Evolutionary conservation across 306 rosid genomes (phyloP).

Genomic region (Glycine tomentella): DNA sequence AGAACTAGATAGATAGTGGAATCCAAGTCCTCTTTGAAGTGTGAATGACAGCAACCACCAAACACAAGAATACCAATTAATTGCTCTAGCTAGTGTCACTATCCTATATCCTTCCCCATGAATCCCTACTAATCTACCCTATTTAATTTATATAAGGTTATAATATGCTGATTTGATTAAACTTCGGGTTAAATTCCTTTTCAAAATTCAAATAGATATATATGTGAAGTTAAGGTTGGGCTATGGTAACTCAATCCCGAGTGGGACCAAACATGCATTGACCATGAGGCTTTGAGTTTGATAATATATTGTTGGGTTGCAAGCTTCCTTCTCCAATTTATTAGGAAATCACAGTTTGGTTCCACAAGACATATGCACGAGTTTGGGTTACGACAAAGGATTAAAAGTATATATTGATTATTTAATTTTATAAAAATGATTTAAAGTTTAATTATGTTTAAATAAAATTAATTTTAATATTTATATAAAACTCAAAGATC

Average conservation of each 20-base stretch:
- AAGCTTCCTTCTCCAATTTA: slow-evolving; percentile 48
- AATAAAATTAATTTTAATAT: too few species aligned
- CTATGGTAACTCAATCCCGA: slow-evolving; percentile 31
- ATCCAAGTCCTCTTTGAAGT: slow-evolving; percentile 47
- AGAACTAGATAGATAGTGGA: slow-evolving; percentile 43
- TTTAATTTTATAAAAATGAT: background rate
- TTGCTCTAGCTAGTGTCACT: slow-evolving; percentile 51
- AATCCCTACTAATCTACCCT: slow-evolving; percentile 34
- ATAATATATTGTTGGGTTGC: slow-evolving; percentile 9
- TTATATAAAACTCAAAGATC: too few species aligned
- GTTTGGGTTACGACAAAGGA: too few species aligned
- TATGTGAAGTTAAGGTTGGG: background rate
- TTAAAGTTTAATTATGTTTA: too few species aligned
- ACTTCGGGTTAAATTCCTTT: slow-evolving; percentile 35
- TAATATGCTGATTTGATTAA: slow-evolving; percentile 3
- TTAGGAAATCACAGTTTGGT: slow-evolving; percentile 18
- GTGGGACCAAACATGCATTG: slow-evolving; percentile 62
- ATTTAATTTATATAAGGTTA: background rate
- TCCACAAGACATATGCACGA: background rate
- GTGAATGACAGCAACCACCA: slow-evolving; percentile 55
- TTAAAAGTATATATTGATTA: background rate
- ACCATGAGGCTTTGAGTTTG: slow-evolving; percentile 12
- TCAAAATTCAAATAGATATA: slow-evolving; percentile 5
- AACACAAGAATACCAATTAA: slow-evolving; percentile 44
- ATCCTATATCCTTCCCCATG: slow-evolving; percentile 44